Conservation (phyloP, 345 rosid genomes). For the Hypericum perforatum region DNA sequence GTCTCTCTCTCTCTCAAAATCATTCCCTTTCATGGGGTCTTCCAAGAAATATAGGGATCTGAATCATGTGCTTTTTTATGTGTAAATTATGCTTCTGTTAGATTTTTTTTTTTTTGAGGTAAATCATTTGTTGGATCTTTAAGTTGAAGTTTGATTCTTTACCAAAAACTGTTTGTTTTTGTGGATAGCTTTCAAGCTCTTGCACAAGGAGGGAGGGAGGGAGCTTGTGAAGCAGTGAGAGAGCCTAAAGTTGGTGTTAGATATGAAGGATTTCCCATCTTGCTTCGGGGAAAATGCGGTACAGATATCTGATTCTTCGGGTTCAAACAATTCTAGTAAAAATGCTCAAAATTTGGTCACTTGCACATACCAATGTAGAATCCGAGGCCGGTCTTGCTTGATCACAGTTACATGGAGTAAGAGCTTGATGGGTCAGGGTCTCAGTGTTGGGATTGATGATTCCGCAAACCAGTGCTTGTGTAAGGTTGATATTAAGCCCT, state of each 20-base stretch:
- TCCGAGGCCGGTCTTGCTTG: constrained; percentile 53
- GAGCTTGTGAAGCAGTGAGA: constrained; percentile 9
- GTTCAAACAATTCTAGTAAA: constrained; percentile 41
- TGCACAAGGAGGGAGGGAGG: constrained; percentile 25
- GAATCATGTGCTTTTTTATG: neutral
- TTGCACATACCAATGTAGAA: constrained; percentile 63
- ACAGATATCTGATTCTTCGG: constrained; percentile 71
- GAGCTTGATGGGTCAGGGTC: constrained; percentile 87
- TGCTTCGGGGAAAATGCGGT: constrained; percentile 93
- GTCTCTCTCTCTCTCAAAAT: constrained; percentile 1
- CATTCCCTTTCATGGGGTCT: too few relatives aligned
- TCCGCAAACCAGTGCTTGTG: constrained; percentile 66
- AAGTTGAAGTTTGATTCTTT: constrained; percentile 3
- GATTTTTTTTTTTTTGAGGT: constrained; percentile 22
- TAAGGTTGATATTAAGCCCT: constrained; percentile 87
- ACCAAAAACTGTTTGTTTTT: constrained; percentile 6
- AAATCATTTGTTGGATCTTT: constrained; percentile 9
- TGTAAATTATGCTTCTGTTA: constrained; percentile 1
- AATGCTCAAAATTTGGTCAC: constrained; percentile 65
- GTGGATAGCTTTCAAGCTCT: constrained; percentile 21
- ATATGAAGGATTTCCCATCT: constrained; percentile 97
- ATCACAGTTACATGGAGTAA: constrained; percentile 80
- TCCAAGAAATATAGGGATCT: too few relatives aligned
- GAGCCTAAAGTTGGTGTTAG: too few relatives aligned
- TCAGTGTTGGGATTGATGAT: constrained; percentile 65